A percentile compares a stretch with the other conserved stretches of the same genome.
Evolutionary conservation across 2,329 filamentous ascomycete species (phyloP).

Genomic region (Ophiostoma triangulosporum): DNA sequence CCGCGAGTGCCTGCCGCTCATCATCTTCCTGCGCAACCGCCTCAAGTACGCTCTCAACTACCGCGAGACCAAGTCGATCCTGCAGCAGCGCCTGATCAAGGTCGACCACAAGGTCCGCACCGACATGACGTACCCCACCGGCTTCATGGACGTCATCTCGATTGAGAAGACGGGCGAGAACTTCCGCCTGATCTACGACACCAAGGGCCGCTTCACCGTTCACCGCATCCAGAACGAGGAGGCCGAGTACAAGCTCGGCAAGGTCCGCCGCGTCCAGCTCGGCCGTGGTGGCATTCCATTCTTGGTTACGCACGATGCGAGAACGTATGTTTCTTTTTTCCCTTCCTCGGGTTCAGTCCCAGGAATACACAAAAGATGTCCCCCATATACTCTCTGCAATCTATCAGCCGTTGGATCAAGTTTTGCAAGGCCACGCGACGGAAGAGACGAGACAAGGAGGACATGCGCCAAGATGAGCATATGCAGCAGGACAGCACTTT

Average conservation of each 20-base stretch:
- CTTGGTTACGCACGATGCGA: constrained; percentile 99
- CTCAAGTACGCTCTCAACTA: constrained; percentile 99
- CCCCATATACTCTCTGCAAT: constrained; percentile 44
- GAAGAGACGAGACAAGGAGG: constrained; percentile 10
- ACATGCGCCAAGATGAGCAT: not conserved
- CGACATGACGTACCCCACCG: constrained; percentile 91
- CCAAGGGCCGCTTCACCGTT: constrained; percentile 99
- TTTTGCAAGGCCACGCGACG: constrained; percentile 54
- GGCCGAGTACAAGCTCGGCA: constrained; percentile 99
- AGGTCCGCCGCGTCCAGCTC: constrained; percentile 99
- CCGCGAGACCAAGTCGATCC: constrained; percentile 92
- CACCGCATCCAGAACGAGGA: constrained; percentile 98
- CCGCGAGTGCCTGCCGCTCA: constrained; percentile 95
- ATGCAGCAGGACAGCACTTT: not conserved
- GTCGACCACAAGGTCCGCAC: constrained; percentile 99
- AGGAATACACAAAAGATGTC: not conserved
- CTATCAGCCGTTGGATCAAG: constrained; percentile 99
- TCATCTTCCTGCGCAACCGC: constrained; percentile 94
- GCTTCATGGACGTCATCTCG: constrained; percentile 98
- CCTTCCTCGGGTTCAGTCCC: constrained; percentile 1
- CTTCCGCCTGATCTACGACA: constrained; percentile 99
- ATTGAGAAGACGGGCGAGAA: constrained; percentile 99
- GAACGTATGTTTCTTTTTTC: constrained; percentile 93
- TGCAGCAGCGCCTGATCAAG: constrained; percentile 99
- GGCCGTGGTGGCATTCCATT: constrained; percentile 99